These are phyloP conservation scores for Sarcodon sp. DNA, from an alignment of 768 basidiomycete genomes.

Conservation along the genomic window DNA sequence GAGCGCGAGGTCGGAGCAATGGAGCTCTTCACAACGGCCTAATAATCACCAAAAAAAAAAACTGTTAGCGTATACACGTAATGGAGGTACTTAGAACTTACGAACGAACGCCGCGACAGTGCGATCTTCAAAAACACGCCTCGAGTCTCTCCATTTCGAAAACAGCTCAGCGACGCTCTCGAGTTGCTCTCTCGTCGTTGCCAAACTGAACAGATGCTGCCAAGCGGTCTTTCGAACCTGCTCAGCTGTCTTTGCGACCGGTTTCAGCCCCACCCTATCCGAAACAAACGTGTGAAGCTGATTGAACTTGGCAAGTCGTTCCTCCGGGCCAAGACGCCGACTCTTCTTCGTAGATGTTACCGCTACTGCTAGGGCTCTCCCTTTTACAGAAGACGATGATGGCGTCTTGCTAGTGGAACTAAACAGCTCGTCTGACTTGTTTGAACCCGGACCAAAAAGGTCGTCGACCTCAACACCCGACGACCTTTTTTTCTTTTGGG, in stretches of 20 bases:
- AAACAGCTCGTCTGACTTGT: neutral
- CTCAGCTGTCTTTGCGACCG: conserved; percentile 16
- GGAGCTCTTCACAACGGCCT: conserved; percentile 54
- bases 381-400: neutral
- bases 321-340: conserved; percentile 17
- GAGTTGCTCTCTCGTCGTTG: conserved; percentile 35
- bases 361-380: no score
- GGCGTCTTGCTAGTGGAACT: neutral
- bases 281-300: conserved; percentile 21
- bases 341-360: neutral
- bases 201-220: conserved; percentile 37
- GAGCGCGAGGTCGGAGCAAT: conserved; percentile 42
- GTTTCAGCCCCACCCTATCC: conserved; percentile 26
- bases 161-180: conserved; percentile 30
- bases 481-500: neutral
- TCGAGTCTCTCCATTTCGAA: conserved; percentile 34
- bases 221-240: conserved; percentile 34
- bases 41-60: neutral
- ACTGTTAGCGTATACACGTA: neutral
- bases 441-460: neutral
- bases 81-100: conserved; percentile 21
- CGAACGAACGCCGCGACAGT: conserved; percentile 41
- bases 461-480: neutral
- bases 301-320: conserved; percentile 20
- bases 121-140: conserved; percentile 22